Evolutionary conservation across 371 early-diverging fungal species (phyloP).

Genomic region (Lichtheimia hyalospora): DNA sequence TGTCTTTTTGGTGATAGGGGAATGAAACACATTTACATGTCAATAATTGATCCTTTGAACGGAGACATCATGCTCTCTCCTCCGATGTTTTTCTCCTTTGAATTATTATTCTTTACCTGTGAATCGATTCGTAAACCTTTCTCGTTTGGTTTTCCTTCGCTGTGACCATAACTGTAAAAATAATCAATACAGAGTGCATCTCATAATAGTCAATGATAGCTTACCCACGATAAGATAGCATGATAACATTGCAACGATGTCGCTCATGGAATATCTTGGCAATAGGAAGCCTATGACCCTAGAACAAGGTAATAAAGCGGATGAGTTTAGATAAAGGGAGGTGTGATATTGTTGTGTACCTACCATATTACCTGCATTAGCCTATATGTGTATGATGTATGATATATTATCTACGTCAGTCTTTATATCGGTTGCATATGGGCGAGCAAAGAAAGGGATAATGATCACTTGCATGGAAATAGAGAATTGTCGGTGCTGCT

Average conservation of each 20-base stretch:
- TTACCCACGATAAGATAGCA: constrained; percentile 96
- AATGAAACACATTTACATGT: not conserved
- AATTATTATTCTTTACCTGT: constrained; percentile 55
- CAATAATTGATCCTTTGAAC: not conserved
- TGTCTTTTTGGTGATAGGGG: constrained; percentile 32
- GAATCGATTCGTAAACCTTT: constrained; percentile 87
- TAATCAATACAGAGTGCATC: not conserved
- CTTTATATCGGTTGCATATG: not conserved
- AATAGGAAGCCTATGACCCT: constrained; percentile 91
- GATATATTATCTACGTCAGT: not conserved
- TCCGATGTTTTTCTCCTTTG: constrained; percentile 2
- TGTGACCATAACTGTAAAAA: constrained; percentile 75
- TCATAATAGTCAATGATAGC: not conserved
- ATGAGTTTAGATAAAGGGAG: not conserved
- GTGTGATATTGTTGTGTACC: not conserved
- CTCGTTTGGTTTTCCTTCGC: constrained; percentile 87
- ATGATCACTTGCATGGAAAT: constrained; percentile 69
- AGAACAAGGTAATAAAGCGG: not conserved
- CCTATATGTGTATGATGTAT: constrained; percentile 36
- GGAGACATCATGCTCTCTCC: not conserved
- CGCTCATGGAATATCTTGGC: constrained; percentile 69
- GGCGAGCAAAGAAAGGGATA: not conserved
- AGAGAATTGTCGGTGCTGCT: constrained; percentile 74
- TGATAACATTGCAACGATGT: constrained; percentile 84
- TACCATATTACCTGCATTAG: constrained; percentile 96